Conservation (phyloP, 306 rosid species). For the Ceratonia siliqua region DNA sequence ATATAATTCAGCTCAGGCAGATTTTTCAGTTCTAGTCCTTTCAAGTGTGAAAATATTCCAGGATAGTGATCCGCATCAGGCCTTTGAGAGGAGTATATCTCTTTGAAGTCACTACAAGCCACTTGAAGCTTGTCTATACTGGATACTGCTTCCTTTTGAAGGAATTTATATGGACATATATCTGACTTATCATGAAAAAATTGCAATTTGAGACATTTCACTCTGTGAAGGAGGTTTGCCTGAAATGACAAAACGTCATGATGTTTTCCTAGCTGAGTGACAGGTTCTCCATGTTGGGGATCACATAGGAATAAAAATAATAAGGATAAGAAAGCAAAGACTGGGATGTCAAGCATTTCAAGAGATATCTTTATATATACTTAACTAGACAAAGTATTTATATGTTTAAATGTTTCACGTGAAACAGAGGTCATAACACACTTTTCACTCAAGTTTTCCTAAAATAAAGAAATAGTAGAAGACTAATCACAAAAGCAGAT, state of each 20-base stretch:
- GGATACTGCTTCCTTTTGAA: background rate
- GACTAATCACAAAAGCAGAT: too few species aligned
- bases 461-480: too few species aligned
- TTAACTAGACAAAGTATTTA: too few species aligned
- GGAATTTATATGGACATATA: background rate
- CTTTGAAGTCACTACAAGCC: background rate
- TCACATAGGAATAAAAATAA: slow-evolving; percentile 10
- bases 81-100: background rate
- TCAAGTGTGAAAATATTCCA: background rate
- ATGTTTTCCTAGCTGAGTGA: background rate
- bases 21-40: background rate
- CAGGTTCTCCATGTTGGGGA: background rate
- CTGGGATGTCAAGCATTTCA: too few species aligned
- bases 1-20: background rate
- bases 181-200: background rate
- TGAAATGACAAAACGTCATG: background rate
- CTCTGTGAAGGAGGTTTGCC: background rate
- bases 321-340: background rate
- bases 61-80: background rate
- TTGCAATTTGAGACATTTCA: background rate
- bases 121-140: background rate
- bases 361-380: too few species aligned
- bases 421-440: too few species aligned
- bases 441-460: too few species aligned
- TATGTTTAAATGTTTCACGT: too few species aligned